phyloP scores from a whole-genome alignment of 345 rosid species.

The Conringia planisiliqua region DNA sequence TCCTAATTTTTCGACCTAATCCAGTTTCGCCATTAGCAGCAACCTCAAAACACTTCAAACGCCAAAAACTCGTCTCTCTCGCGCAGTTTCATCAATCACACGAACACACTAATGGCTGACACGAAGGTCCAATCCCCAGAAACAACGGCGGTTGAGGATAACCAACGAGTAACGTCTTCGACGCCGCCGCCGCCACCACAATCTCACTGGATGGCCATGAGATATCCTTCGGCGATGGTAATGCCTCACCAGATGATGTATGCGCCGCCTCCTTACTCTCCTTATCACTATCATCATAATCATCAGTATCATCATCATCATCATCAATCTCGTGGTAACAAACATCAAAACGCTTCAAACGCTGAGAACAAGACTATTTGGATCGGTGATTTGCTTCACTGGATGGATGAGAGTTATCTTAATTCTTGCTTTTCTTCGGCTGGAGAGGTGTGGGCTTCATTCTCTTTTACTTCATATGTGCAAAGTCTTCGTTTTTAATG shows the following conservation, averaged over 20 bases:
- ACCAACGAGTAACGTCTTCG: slow-evolving; percentile 23
- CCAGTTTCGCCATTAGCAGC: background rate
- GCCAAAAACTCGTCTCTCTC: background rate
- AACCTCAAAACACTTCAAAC: background rate
- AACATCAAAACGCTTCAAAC: slow-evolving; percentile 46
- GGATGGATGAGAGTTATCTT: slow-evolving; percentile 96
- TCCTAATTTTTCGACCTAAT: background rate
- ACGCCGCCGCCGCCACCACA: slow-evolving; percentile 32
- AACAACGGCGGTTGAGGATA: slow-evolving; percentile 11
- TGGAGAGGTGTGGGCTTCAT: slow-evolving; percentile 58
- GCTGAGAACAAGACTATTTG: slow-evolving; percentile 79
- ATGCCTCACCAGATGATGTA: slow-evolving; percentile 88
- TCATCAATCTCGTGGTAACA: slow-evolving; percentile 32
- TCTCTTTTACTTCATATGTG: background rate
- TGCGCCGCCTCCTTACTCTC: slow-evolving; percentile 55
- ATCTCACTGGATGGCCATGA: slow-evolving; percentile 71
- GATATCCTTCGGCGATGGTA: slow-evolving; percentile 77
- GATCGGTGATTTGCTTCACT: slow-evolving; percentile 95
- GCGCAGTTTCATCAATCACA: background rate
- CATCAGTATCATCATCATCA: slow-evolving; percentile 34
- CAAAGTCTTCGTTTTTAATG: background rate
- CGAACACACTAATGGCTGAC: slow-evolving; percentile 9
- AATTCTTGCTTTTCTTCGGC: slow-evolving; percentile 61
- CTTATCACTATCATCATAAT: slow-evolving; percentile 42
- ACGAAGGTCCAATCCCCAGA: slow-evolving; percentile 51